These are phyloP conservation scores for Colletotrichum kahawae DNA, from an alignment of 2,329 filamentous ascomycete species.

Conservation along the genomic window DNA sequence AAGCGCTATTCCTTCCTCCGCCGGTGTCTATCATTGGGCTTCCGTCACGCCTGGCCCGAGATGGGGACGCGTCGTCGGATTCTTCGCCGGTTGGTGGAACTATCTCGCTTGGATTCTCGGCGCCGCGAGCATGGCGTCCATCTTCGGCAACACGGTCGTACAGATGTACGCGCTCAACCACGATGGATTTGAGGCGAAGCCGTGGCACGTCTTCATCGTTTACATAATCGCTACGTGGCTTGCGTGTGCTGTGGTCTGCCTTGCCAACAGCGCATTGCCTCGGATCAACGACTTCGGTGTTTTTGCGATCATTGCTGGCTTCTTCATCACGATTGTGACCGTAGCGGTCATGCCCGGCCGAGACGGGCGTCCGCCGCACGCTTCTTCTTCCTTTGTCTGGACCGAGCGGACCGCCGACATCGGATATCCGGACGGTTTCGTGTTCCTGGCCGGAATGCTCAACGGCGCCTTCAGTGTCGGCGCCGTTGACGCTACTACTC, in stretches of 20 bases:
- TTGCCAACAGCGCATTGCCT: constrained; percentile 59
- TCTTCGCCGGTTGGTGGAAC: constrained; percentile 53
- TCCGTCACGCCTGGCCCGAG: constrained; percentile 57
- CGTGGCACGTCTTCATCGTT: constrained; percentile 49
- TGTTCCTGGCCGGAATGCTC: constrained; percentile 47
- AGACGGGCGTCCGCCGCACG: constrained; percentile 33
- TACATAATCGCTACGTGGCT: constrained; percentile 46
- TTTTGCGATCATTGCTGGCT: constrained; percentile 55
- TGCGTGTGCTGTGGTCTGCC: constrained; percentile 47
- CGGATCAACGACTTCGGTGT: constrained; percentile 59
- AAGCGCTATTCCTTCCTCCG: constrained; percentile 65
- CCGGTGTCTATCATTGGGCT: constrained; percentile 67
- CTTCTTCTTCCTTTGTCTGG: constrained; percentile 43
- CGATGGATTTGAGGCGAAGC: constrained; percentile 35
- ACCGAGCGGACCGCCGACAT: constrained; percentile 41
- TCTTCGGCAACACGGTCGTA: constrained; percentile 45
- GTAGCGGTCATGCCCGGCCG: constrained; percentile 55
- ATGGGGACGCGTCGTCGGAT: constrained; percentile 55
- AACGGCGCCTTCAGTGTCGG: constrained; percentile 75
- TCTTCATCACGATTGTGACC: constrained; percentile 60
- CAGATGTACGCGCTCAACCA: constrained; percentile 50
- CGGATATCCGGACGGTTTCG: constrained; percentile 46
- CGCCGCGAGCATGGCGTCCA: constrained; percentile 43
- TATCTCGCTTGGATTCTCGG: constrained; percentile 47
- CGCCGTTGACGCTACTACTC: constrained; percentile 68